A percentile compares a stretch with the other conserved stretches of the same genome.
These are phyloP conservation scores for Ogataea degrootiae DNA, from an alignment of 805 yeast genomes.

Conservation along the genomic window DNA sequence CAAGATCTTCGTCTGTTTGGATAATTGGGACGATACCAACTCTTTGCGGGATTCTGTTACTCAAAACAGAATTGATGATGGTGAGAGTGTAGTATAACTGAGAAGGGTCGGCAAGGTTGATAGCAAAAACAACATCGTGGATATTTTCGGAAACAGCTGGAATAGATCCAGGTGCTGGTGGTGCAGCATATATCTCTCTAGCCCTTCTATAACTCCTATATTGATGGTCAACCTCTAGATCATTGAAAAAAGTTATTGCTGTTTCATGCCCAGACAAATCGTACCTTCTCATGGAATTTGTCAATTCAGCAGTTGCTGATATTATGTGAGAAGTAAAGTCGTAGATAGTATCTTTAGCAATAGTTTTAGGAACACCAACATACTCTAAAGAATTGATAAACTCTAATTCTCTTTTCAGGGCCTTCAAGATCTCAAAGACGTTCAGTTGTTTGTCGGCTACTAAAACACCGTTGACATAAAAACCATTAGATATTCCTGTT, in stretches of 20 bases:
- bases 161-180: conserved; percentile 49
- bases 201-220: conserved; percentile 46
- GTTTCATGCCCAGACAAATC: conserved; percentile 18
- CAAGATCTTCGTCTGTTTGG: conserved; percentile 19
- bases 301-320: conserved; percentile 5
- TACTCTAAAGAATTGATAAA: conserved; percentile 17
- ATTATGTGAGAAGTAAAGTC: conserved; percentile 31
- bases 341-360: conserved; percentile 35
- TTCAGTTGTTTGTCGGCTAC: conserved; percentile 42
- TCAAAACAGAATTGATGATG: conserved; percentile 44
- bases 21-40: conserved; percentile 75
- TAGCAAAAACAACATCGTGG: conserved; percentile 65
- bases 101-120: conserved; percentile 51
- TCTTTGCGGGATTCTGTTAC: conserved; percentile 67
- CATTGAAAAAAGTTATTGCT: conserved; percentile 67
- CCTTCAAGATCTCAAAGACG: conserved; percentile 36
- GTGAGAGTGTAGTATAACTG: conserved; percentile 49
- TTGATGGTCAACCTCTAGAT: conserved; percentile 58
- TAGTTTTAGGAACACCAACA: conserved; percentile 30
- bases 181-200: conserved; percentile 40
- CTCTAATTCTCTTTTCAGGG: conserved; percentile 33
- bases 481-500: conserved; percentile 32
- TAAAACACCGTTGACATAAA: conserved; percentile 69
- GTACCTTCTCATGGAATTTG: conserved; percentile 17
- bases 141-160: conserved; percentile 72